Base-by-base conservation (phyloP, 371 early-diverging fungal species). In the Syncephalastrum monosporum region DNA sequence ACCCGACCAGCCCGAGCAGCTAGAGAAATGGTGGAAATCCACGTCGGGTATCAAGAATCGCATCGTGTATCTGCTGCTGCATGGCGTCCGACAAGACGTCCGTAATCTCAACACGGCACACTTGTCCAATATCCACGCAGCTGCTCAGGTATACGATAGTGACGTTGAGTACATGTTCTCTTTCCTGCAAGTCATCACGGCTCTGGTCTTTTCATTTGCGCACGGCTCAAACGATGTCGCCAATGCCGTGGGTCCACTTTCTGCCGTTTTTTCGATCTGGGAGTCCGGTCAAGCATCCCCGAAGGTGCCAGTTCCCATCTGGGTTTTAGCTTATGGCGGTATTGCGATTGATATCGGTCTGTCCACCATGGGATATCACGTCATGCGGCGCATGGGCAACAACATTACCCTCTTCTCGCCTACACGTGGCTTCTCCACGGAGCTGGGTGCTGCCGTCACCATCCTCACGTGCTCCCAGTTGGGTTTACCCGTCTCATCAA, bases 321-420 rank as follows among this genome's bases (percentile, higher is more conserved):
- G 93, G 92, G 71, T 92, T 49, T 72, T 94, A 15, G 88, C 82
- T 16, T 84, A 83, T 61, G 86, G 92, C 53, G 93, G 90, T 67
- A 57, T 84, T 58, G 89, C 84, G 23, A 92, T 94, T 59, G 92
- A 92, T 65, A 42, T 91, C 21, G 95, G 94, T 69, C 72, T 94
- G 25, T 47, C 82, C 48, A 83, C 85, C 1, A 80, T 81, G 61
- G 91, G 91, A 38, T 87, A 89, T 63, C 71, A 81, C 43, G 81
- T 91, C 44, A 90, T 91, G 88, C 74, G 84, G 23, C 66, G 78
- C 24, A 79, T 94, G 33, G 93, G 95, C 48, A 92, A 92, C 74
- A 88, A 91, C 64, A 84, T 94, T 45, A 91, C 90, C 21, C 92
- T 82, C 62, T 80, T 90, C 50, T 88, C 91, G n/a, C 94, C 95